Base-by-base conservation (phyloP, 306 rosid species). In the Begonia loranthoides region DNA sequence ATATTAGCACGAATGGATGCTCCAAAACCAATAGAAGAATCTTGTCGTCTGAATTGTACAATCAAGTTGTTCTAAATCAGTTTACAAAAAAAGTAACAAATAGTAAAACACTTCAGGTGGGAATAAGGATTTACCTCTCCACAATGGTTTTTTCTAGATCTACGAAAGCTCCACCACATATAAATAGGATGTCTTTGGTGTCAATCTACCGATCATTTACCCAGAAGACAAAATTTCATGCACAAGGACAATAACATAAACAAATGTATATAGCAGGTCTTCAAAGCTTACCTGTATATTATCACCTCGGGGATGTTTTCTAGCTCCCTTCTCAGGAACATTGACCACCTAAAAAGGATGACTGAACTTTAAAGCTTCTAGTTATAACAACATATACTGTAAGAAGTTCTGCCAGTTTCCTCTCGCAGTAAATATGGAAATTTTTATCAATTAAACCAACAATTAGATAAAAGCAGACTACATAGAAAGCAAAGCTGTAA, bases 131-230 rank as follows among this genome's bases (percentile, higher is more conserved):
- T 63, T 68, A 89, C 97, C 97, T 82, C 53, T 89, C 97, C n/a
- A 95, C 85, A 76, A 89, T 79, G 52, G 97, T 89, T 75, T 89
- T 89, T 21, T 89, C 97, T 56, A 89, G 97, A 79, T 85, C 95
- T 43, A 89, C 51, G 66, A 89, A 89, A 17, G 95, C 97, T 68
- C 97, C 97, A 62, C 97, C 97, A 49, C 97, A 89, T 51, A 89
- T 78, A 64, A 89, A 89, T 56, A 89, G 95, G 70, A 89, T 89
- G 70, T 89, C 82, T 74, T 78, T 89, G 9, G 97, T 89, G 70
- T 89, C 94, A 58, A 89, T 76, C 97, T 89, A 78, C 74, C 64
- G 40, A 69, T 64, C 50, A 69, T 15, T 46, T 57, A 57, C 61
- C 40, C 34, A 17, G 9, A 39, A 28, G 5, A 28, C 0, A 28